Base-by-base conservation (phyloP, 2,329 filamentous ascomycete species). In the Clarireedia monteithiana region DNA sequence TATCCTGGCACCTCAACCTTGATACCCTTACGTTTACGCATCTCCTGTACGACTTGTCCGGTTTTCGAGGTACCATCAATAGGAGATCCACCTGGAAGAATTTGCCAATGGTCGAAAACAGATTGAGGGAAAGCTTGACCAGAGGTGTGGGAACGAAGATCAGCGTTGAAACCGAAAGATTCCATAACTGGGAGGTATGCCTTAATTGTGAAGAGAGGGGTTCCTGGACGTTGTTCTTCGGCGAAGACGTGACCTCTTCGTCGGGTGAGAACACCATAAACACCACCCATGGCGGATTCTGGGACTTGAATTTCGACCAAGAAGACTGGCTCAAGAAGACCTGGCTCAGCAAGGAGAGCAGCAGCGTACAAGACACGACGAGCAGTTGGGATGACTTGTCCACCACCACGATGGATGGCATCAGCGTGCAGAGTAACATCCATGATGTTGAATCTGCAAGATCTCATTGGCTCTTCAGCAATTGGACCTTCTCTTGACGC, bases 11-110 rank as follows among this genome's bases (percentile, higher is more conserved):
- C 88, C 70, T 90, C 84, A 72, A 87, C 79, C 90, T 99, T 99
- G 83, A 99, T 81, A 90, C 92, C 94, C 90, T 99, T 99, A 79
- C 92, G 89, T 86, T 96, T 96, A 74, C 94, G 91, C 87, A 95
- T 95, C 59, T 86, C 83, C 73, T 81, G 78, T 69, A 97, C 90
- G 69, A 96, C 81, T 73, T 83, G 75, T 74, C 91, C 94, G 69
- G 87, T 82, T 83, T 91, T 89, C 71, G 83, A 84, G 70, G 84
- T 86, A 73, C 76, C 66, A 77, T 99, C 92, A 71, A 96, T 83
- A 67, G 89, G 86, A 68, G 88, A 94, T 70, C 94, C 94, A 85
- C 92, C 92, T 68, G 91, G 89, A 68, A 97, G 85, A 69, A 94
- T 79, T 80, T 96, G 88, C 91, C 91, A 99, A 82, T 99, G 94